These are phyloP conservation scores for Rhodamnia rubescens DNA, from an alignment of 345 rosid species.

Conservation along the genomic window DNA sequence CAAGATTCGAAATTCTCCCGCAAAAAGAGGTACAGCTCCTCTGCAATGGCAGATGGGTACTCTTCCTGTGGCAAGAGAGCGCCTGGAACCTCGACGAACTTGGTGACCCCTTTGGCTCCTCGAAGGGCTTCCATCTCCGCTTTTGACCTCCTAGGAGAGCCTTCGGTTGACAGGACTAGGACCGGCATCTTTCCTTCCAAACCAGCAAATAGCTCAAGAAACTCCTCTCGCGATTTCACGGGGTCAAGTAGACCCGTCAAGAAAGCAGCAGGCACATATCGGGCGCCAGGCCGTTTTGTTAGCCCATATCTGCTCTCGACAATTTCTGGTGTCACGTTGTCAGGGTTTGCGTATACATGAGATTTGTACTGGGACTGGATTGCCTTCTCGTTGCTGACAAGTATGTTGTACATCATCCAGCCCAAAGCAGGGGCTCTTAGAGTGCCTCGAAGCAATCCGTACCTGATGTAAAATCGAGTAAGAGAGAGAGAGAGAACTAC, in stretches of 20 bases:
- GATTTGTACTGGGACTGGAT: slow-evolving; percentile 83
- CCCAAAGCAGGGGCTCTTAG: slow-evolving; percentile 78
- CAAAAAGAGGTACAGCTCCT: slow-evolving; percentile 55
- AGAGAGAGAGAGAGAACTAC: neutral
- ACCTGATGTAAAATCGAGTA: slow-evolving; percentile 23
- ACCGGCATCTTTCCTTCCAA: slow-evolving; percentile 53
- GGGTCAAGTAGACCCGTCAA: slow-evolving; percentile 91
- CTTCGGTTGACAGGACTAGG: slow-evolving; percentile 51
- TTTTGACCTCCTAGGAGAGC: slow-evolving; percentile 80
- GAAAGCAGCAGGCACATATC: slow-evolving; percentile 81
- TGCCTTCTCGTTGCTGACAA: slow-evolving; percentile 85
- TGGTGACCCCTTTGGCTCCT: slow-evolving; percentile 63
- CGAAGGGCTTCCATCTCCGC: slow-evolving; percentile 82
- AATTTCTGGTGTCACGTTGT: slow-evolving; percentile 56
- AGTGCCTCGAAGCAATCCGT: slow-evolving; percentile 70
- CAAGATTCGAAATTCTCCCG: slow-evolving; percentile 30
- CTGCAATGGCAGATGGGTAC: slow-evolving; percentile 57
- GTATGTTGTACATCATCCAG: slow-evolving; percentile 90
- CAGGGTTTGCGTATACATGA: slow-evolving; percentile 76
- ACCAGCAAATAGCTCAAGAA: slow-evolving; percentile 50
- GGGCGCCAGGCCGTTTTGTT: slow-evolving; percentile 71
- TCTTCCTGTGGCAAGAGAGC: slow-evolving; percentile 93
- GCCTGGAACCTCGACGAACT: slow-evolving; percentile 68
- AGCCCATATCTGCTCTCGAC: slow-evolving; percentile 54
- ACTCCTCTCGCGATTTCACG: slow-evolving; percentile 58